These are phyloP conservation scores for Pyrenochaeta sp. DNA, from an alignment of 2,329 filamentous ascomycete genomes.

Conservation along the genomic window DNA sequence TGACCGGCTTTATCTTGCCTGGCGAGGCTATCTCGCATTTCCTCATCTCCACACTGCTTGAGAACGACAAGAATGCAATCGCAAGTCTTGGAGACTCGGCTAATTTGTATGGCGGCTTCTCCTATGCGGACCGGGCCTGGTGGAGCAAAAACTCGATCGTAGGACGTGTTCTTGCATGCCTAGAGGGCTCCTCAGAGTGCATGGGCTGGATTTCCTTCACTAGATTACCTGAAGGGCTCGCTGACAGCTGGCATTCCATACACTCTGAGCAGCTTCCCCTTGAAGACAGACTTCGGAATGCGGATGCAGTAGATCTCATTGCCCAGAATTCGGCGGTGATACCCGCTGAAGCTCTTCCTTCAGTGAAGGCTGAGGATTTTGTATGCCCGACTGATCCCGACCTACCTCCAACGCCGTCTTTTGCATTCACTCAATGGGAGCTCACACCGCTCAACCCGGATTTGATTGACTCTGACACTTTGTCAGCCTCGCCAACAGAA, in stretches of 20 bases:
- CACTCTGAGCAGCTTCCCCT: slow-evolving; percentile 41
- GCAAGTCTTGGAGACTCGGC: slow-evolving; percentile 57
- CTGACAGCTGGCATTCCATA: slow-evolving; percentile 60
- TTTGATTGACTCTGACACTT: slow-evolving; percentile 30
- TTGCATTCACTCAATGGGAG: slow-evolving; percentile 38
- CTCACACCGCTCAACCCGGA: slow-evolving; percentile 32
- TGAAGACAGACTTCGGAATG: slow-evolving; percentile 51
- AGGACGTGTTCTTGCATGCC: slow-evolving; percentile 60
- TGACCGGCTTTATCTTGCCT: slow-evolving; percentile 63
- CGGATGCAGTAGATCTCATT: slow-evolving; percentile 35
- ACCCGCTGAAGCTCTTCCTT: slow-evolving; percentile 23
- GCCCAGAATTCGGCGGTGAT: slow-evolving; percentile 43
- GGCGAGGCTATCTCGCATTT: slow-evolving; percentile 62
- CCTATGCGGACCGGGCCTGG: slow-evolving; percentile 59
- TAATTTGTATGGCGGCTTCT: slow-evolving; percentile 63
- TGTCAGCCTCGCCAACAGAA: slow-evolving; percentile 19
- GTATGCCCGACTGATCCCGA: slow-evolving; percentile 45
- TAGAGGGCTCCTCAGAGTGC: slow-evolving; percentile 55
- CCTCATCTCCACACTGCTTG: slow-evolving; percentile 63
- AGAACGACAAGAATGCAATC: slow-evolving; percentile 61
- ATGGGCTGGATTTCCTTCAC: slow-evolving; percentile 63
- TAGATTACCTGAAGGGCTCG: slow-evolving; percentile 49
- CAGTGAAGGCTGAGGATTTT: slow-evolving; percentile 46
- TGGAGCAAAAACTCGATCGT: slow-evolving; percentile 66
- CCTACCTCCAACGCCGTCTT: slow-evolving; percentile 16